A percentile compares a stretch with the other conserved stretches of the same genome.
Conservation (phyloP, 169 alveolate species). For the Miamiensis avidus region DNA sequence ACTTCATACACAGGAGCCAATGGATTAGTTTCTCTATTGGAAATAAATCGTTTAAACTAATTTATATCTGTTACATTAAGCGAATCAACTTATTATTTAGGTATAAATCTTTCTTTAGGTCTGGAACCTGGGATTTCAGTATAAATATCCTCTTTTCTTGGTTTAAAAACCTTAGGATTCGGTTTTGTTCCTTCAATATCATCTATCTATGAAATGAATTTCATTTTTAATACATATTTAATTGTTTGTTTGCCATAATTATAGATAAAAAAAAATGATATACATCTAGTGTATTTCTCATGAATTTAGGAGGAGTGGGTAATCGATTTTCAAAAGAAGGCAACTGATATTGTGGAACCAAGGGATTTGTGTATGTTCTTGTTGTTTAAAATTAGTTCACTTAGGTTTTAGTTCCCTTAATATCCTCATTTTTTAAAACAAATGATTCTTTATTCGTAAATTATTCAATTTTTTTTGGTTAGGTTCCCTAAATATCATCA, state of each 20-base stretch:
- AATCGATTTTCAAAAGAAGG: conserved; percentile 4
- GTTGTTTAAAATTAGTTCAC: conserved; percentile 18
- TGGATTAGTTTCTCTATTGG: conserved; percentile 13
- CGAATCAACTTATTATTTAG: conserved; percentile 4
- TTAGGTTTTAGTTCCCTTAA: conserved; percentile 12
- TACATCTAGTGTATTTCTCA: conserved; percentile 1
- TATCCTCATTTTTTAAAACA: conserved; percentile 6
- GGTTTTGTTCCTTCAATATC: conserved; percentile 25
- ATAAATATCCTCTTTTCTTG: conserved; percentile 15
- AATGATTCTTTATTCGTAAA: background rate
- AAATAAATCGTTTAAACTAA: background rate
- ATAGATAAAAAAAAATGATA: too few relatives aligned
- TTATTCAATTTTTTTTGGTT: background rate
- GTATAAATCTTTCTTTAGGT: conserved; percentile 8
- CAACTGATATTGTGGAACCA: conserved; percentile 2
- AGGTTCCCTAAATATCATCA: conserved; percentile 11
- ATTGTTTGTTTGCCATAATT: too few relatives aligned
- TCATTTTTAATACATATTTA: too few relatives aligned
- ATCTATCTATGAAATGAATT: too few relatives aligned
- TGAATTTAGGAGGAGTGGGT: conserved; percentile 22
- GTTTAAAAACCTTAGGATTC: conserved; percentile 12
- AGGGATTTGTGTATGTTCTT: conserved; percentile 3
- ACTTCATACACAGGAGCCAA: background rate
- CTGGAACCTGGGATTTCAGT: conserved; percentile 23
- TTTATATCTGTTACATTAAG: conserved; percentile 13